These are phyloP conservation scores for Xylaria multiplex DNA, from an alignment of 2,329 filamentous ascomycete species.

Conservation along the genomic window DNA sequence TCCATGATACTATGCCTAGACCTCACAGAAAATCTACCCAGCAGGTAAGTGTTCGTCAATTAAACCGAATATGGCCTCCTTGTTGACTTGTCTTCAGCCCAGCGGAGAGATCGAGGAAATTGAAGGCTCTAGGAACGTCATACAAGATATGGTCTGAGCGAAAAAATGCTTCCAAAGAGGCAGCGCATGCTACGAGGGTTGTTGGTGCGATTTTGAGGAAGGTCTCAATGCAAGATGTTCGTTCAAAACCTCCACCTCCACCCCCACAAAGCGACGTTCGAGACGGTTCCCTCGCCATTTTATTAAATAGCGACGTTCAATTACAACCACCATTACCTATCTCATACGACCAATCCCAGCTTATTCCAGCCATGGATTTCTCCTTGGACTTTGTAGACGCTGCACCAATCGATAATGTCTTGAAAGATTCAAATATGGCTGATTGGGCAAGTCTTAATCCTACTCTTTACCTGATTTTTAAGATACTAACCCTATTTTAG, in stretches of 20 bases:
- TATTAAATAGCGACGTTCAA: slow-evolving; percentile 49
- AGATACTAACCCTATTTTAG: slow-evolving; percentile 38
- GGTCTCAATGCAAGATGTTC: slow-evolving; percentile 48
- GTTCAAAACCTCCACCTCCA: slow-evolving; percentile 39
- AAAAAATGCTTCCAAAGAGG: slow-evolving; percentile 53
- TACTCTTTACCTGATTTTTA: neutral
- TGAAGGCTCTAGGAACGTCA: slow-evolving; percentile 53
- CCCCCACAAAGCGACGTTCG: slow-evolving; percentile 45
- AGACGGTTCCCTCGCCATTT: slow-evolving; percentile 47
- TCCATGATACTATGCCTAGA: slow-evolving; percentile 69
- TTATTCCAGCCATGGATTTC: slow-evolving; percentile 44
- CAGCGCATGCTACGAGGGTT: slow-evolving; percentile 55
- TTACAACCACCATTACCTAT: slow-evolving; percentile 34
- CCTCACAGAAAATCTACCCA: slow-evolving; percentile 53
- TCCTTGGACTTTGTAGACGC: slow-evolving; percentile 49
- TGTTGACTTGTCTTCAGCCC: slow-evolving; percentile 40
- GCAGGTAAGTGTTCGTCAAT: slow-evolving; percentile 48
- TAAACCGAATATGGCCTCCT: neutral
- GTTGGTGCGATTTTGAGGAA: slow-evolving; percentile 56
- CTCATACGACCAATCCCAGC: slow-evolving; percentile 41
- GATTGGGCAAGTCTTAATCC: slow-evolving; percentile 53
- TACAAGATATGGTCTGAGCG: slow-evolving; percentile 56
- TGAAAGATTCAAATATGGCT: slow-evolving; percentile 49
- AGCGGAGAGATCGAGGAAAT: slow-evolving; percentile 50
- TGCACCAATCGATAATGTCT: slow-evolving; percentile 52